Base-by-base conservation (phyloP, 2,329 filamentous ascomycete species). In the Graphilbum ipis-grandicollis region DNA sequence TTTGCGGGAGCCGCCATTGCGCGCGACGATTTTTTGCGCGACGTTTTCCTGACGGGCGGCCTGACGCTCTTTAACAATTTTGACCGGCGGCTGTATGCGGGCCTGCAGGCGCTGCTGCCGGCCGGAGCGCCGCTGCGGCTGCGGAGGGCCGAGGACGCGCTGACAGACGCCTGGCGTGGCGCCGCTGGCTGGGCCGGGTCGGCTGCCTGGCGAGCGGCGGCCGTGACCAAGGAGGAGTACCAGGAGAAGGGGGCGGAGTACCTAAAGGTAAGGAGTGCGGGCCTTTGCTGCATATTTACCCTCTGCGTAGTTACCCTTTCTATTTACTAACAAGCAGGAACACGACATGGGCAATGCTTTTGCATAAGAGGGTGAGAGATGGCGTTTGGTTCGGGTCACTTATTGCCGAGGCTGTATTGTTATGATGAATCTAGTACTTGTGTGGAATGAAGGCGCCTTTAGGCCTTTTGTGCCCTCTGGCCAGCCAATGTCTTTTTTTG, bases 1-100 rank as follows among this genome's bases (percentile, higher is more conserved):
- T 28, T 45, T 10, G 23, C 57, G 15, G 56, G 56, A 10, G 9
- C 57, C 17, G 56, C 56, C 23, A 42, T 56, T 26, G 55, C 72
- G 44, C 73, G 77, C 40, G 68, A 79, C 45, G 72, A 73, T 32
- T 75, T 94, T 31, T 59, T 94, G 18, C 74, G 72, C 33, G 88
- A 98, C 53, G 69, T 98, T 28, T 96, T 98, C 61, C 58, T 96
- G 30, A 96, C 88, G 0, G 88, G 90, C n/a, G 90, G 92, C 14
- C 88, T 88, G 53, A 84, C 81, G 0, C 59, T 93, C 33, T 93
- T 94, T 57, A 59, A 70, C 41, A 80, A 80, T 44, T 93, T 98
- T 51, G 85, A 94, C 49, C 78, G 92, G 48, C 65, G 88, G 22
- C 60, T 96, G 42, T 63, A 69, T 35, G 66, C 69, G 22, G 88